Percentiles rank a stretch among this genome's conserved stretches.
phyloP scores from a whole-genome alignment of 495 filamentous ascomycete genomes.

The Viridothelium virens region DNA sequence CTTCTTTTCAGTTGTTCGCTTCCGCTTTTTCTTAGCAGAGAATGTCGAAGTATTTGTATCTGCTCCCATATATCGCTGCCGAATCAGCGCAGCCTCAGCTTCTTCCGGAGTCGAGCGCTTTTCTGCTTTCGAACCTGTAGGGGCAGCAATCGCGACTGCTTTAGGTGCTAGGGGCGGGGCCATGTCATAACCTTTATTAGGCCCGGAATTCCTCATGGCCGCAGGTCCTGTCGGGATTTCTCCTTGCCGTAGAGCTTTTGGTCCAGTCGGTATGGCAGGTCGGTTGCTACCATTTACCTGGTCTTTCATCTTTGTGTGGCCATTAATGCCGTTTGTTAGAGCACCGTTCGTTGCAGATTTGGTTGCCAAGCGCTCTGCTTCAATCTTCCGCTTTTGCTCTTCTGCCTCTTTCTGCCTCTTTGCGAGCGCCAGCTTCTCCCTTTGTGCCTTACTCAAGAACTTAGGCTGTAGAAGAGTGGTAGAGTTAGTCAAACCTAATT shows the following conservation, averaged over 20 bases:
- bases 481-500: constrained; percentile 28
- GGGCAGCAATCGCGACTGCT: constrained; percentile 31
- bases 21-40: constrained; percentile 92
- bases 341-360: neutral
- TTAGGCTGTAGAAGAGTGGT: constrained; percentile 55
- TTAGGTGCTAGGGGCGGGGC: constrained; percentile 47
- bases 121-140: constrained; percentile 36
- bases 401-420: constrained; percentile 80
- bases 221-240: constrained; percentile 49
- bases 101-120: constrained; percentile 61
- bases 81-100: constrained; percentile 66
- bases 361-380: constrained; percentile 20
- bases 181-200: constrained; percentile 48
- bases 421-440: constrained; percentile 78
- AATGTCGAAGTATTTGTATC: constrained; percentile 82
- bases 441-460: constrained; percentile 83
- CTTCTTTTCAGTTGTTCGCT: constrained; percentile 87
- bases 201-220: constrained; percentile 42
- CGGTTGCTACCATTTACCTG: constrained; percentile 26
- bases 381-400: constrained; percentile 52
- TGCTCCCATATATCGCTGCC: constrained; percentile 86
- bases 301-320: neutral
- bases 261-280: constrained; percentile 61
- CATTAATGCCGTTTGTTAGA: constrained; percentile 13
- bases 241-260: constrained; percentile 60